phyloP scores from a whole-genome alignment of 176 grass and related monocot species.

The Pontederia crassipes region DNA sequence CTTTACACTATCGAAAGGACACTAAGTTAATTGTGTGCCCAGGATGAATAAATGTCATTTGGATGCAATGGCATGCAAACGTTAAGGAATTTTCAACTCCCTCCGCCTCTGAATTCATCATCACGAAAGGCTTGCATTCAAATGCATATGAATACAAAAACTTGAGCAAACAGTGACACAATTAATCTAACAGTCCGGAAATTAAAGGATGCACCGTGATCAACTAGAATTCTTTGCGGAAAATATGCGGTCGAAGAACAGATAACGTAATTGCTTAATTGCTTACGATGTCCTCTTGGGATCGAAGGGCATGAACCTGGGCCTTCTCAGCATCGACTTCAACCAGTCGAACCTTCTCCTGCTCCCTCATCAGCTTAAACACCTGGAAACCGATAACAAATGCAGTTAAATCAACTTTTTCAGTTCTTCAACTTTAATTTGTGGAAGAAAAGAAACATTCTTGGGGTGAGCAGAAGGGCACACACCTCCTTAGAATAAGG shows the following conservation, averaged over 20 bases:
- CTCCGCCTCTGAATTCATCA: too few species aligned
- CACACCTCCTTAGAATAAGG: conserved; percentile 51
- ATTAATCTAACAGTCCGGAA: too few species aligned
- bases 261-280: conserved; percentile 6
- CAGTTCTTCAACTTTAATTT: too few species aligned
- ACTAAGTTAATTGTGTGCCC: too few species aligned
- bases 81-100: too few species aligned
- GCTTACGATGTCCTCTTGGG: conserved; percentile 47
- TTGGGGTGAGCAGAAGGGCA: conserved; percentile 16
- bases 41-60: too few species aligned
- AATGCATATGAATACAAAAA: too few species aligned
- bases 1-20: too few species aligned
- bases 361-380: conserved; percentile 69
- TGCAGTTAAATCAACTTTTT: neutral
- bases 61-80: too few species aligned
- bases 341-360: conserved; percentile 57
- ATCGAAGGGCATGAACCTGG: conserved; percentile 29
- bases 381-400: conserved; percentile 29
- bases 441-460: neutral
- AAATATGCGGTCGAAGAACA: neutral
- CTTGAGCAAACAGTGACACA: too few species aligned
- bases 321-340: conserved; percentile 48
- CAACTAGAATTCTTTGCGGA: neutral
- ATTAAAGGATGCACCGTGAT: neutral
- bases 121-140: too few species aligned